Conservation (phyloP, 73 alveolate species). For the Paramecium tetraurelia region DNA sequence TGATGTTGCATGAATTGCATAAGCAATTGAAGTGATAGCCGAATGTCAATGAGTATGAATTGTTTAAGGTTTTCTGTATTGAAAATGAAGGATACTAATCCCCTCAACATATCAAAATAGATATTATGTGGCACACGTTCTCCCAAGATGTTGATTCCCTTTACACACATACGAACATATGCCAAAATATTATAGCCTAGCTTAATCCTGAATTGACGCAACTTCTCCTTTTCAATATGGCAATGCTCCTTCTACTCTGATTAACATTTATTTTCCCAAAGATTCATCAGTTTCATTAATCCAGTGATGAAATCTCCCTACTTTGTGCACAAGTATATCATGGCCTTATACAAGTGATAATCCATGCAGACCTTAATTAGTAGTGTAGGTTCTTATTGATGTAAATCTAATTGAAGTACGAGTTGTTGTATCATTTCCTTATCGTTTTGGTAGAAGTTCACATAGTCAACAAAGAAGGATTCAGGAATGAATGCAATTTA, state of each 20-base stretch:
- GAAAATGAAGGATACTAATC: background rate
- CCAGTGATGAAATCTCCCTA: slow-evolving; percentile 33
- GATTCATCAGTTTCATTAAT: background rate
- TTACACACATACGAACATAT: slow-evolving; percentile 30
- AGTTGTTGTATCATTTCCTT: background rate
- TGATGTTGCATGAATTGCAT: background rate
- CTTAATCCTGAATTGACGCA: background rate
- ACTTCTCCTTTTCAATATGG: background rate
- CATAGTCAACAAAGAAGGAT: background rate
- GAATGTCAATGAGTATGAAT: background rate
- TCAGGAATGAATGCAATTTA: background rate
- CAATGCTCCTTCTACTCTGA: background rate
- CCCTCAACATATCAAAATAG: slow-evolving; percentile 19
- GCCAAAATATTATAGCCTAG: slow-evolving; percentile 8
- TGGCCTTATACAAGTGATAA: background rate
- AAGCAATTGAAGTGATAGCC: background rate
- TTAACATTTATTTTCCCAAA: slow-evolving; percentile 33
- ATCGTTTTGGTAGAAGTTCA: background rate
- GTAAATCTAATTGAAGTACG: background rate
- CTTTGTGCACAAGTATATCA: slow-evolving; percentile 7
- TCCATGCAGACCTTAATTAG: slow-evolving; percentile 20
- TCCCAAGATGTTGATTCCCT: slow-evolving; percentile 36
- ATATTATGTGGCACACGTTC: slow-evolving; percentile 9
- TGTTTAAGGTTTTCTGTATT: background rate
- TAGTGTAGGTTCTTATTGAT: background rate